These are phyloP conservation scores for Aspergillus coremiiformis DNA, from an alignment of 495 filamentous ascomycete species.

Conservation along the genomic window DNA sequence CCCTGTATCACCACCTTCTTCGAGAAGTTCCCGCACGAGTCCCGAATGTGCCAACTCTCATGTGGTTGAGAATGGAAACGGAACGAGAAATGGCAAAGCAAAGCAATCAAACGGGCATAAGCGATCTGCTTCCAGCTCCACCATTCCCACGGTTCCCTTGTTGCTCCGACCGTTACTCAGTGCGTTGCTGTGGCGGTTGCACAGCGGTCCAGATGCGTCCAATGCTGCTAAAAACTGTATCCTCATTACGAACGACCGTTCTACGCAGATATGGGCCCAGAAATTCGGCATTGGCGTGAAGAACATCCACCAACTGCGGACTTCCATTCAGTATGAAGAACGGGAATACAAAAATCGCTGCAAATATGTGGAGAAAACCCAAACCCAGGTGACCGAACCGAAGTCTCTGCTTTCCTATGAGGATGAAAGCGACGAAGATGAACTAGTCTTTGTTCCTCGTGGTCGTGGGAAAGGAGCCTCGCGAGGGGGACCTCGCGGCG, in stretches of 20 bases:
- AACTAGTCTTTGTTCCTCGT: constrained; percentile 49
- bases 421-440: constrained; percentile 51
- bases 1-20: constrained; percentile 40
- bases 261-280: constrained; percentile 49
- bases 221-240: constrained; percentile 39
- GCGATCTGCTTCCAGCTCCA: constrained; percentile 31
- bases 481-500: constrained; percentile 33
- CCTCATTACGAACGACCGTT: constrained; percentile 52
- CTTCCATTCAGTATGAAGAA: constrained; percentile 52
- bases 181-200: constrained; percentile 53
- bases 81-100: constrained; percentile 16
- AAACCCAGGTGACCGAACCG: constrained; percentile 33
- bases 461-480: constrained; percentile 36
- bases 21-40: constrained; percentile 44
- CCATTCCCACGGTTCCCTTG: constrained; percentile 34
- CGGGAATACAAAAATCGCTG: constrained; percentile 51
- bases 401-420: constrained; percentile 41
- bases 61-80: constrained; percentile 22
- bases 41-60: constrained; percentile 37
- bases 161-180: constrained; percentile 52
- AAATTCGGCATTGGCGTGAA: constrained; percentile 54
- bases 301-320: constrained; percentile 52
- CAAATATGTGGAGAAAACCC: constrained; percentile 42
- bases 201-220: constrained; percentile 39
- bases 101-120: constrained; percentile 26